phyloP scores from a whole-genome alignment of 192 early-diverging fungal species.

The Coemansia sp. region DNA sequence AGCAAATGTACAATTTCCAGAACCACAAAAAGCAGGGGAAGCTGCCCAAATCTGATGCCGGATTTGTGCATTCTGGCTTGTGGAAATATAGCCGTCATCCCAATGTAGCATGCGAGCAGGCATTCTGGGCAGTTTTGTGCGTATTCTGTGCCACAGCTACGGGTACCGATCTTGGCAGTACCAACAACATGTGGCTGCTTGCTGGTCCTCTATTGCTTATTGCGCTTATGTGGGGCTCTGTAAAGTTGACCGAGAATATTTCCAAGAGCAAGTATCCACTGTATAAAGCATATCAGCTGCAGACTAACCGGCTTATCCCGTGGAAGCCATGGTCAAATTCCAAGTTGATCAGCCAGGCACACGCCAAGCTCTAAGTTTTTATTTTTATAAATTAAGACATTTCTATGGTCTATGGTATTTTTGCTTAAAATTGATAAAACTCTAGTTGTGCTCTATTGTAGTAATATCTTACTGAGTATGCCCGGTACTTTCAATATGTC shows the following conservation, averaged over 20 bases:
- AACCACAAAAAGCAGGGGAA: constrained; percentile 47
- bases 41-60: constrained; percentile 51
- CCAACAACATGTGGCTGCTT: constrained; percentile 25
- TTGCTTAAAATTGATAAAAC: too few relatives aligned
- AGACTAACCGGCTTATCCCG: constrained; percentile 61
- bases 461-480: too few relatives aligned
- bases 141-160: constrained; percentile 12
- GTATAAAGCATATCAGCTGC: constrained; percentile 66
- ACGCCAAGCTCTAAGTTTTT: constrained; percentile 4
- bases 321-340: constrained; percentile 28
- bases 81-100: constrained; percentile 77
- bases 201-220: constrained; percentile 53
- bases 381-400: too few relatives aligned
- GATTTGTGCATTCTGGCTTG: constrained; percentile 73
- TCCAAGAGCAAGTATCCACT: constrained; percentile 69
- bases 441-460: too few relatives aligned
- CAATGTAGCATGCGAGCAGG: constrained; percentile 80
- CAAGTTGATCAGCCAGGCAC: constrained; percentile 15
- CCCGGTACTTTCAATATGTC: too few relatives aligned
- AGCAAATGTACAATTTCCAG: constrained; percentile 80
- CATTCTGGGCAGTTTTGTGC: constrained; percentile 59
- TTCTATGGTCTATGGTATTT: too few relatives aligned
- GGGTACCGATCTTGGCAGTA: constrained; percentile 11
- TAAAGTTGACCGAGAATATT: constrained; percentile 62
- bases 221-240: constrained; percentile 67